Base-by-base conservation (phyloP, 1,284 basidiomycete species). In the Melampsora abietis-canadensis region DNA sequence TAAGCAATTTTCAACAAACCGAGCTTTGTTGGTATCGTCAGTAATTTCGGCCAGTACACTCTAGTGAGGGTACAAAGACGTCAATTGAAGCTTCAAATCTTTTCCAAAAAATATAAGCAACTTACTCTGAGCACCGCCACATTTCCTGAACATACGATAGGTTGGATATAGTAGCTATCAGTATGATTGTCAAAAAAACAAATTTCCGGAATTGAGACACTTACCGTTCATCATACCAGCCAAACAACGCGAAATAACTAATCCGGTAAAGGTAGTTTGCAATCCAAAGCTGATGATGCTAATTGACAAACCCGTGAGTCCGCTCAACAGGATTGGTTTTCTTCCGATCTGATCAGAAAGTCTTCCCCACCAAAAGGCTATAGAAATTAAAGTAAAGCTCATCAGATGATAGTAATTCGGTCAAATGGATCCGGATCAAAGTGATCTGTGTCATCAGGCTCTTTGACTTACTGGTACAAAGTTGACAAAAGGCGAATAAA, bases 251-350 rank as follows among this genome's bases (percentile, higher is more conserved):
- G 70, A 46, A 34, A 73, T 57, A 21, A 73, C 70, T 61, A 73
- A 44, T n/a, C 70, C 70, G 1, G 44, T 31, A 34, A 73, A 73
- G n/a, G 46, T 65, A 7, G 46, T 73, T 40, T 66, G 63, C 2
- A 73, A 34, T 31, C 78, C 76, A 61, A 78, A 75, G 15, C 66
- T 66, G 8, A 76, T 61, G 1, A 76, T 68, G n/a, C 66, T 68
- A n/a, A 77, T 67, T 47, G 77, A 60, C 21, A 76, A 47, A n/a
- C 78, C 78, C 1, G 66, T 54, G 5, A 78, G 51, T 4, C 78
- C 78, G 34, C 19, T 68, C 48, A 78, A 47, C 1, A 78, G 30
- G 30, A 78, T 72, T 7, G 77, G 77, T 37, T 77, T 77, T 30
- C 78, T 46, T 54, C 78, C 78, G 19, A 74, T 51, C 10, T 65